Percentiles rank a stretch among this genome's conserved stretches.
These are phyloP conservation scores for Taiwanofungus camphoratus DNA, from an alignment of 1,284 basidiomycete genomes.

Conservation along the genomic window DNA sequence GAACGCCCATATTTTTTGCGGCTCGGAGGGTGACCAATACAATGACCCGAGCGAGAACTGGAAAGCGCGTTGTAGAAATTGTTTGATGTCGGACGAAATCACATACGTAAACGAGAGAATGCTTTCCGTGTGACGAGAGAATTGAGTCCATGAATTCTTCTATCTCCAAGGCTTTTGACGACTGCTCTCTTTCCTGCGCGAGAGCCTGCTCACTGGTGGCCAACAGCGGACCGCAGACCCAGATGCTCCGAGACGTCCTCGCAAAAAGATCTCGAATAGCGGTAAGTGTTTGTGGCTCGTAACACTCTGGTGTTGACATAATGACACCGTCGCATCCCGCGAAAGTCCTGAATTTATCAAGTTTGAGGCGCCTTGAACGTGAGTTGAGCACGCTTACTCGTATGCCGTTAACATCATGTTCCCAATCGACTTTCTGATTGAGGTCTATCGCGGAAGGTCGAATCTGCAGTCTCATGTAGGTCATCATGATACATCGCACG, in stretches of 20 bases:
- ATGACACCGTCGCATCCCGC: slow-evolving; percentile 11
- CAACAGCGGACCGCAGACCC: slow-evolving; percentile 13
- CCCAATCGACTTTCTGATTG: neutral
- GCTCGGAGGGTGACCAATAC: slow-evolving; percentile 14
- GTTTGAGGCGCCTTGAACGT: neutral
- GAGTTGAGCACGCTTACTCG: slow-evolving; percentile 6
- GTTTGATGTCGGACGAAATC: neutral
- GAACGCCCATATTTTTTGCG: slow-evolving; percentile 11
- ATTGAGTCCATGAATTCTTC: slow-evolving; percentile 11
- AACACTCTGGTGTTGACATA: slow-evolving; percentile 12
- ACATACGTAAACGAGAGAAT: slow-evolving; percentile 16
- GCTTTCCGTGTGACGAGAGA: slow-evolving; percentile 7
- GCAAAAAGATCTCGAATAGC: slow-evolving; percentile 10
- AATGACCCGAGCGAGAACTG: slow-evolving; percentile 17
- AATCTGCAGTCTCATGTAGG: neutral
- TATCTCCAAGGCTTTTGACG: slow-evolving; percentile 3
- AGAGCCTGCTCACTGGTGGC: slow-evolving; percentile 1
- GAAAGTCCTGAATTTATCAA: slow-evolving; percentile 1
- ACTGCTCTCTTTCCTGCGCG: neutral
- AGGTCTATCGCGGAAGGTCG: neutral
- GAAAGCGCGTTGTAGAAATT: neutral
- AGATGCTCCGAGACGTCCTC: slow-evolving; percentile 9
- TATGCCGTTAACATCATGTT: neutral
- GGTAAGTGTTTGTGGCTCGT: slow-evolving; percentile 15
- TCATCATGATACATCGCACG: neutral